Conservation (phyloP, 1,284 basidiomycete species). For the Cryptococcus depauperatus region DNA sequence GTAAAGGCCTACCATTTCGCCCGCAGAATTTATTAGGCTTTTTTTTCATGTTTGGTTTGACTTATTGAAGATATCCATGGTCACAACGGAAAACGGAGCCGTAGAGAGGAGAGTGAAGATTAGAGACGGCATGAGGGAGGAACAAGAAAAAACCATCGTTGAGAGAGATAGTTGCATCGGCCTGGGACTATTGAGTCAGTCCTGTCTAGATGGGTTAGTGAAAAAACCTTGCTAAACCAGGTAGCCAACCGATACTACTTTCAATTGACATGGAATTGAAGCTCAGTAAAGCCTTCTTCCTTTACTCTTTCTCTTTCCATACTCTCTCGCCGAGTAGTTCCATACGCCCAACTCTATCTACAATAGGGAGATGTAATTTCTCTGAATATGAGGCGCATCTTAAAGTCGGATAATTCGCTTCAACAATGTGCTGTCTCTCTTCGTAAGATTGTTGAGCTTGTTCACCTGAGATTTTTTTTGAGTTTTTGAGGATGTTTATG, state of each 20-base stretch:
- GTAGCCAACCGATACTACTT: slow-evolving; percentile 36
- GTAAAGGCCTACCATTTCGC: slow-evolving; percentile 36
- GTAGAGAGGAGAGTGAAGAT: slow-evolving; percentile 40
- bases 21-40: slow-evolving; percentile 29
- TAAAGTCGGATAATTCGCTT: slow-evolving; percentile 20
- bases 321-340: slow-evolving; percentile 21
- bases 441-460: background rate
- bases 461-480: background rate
- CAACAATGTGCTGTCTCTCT: slow-evolving; percentile 7
- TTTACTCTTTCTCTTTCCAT: slow-evolving; percentile 31
- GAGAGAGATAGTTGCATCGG: slow-evolving; percentile 31
- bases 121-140: slow-evolving; percentile 31
- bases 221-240: slow-evolving; percentile 24
- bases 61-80: slow-evolving; percentile 31
- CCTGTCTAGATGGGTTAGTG: too few species aligned
- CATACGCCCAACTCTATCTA: slow-evolving; percentile 15
- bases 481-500: slow-evolving; percentile 1
- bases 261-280: slow-evolving; percentile 45
- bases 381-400: slow-evolving; percentile 38
- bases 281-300: slow-evolving; percentile 32
- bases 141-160: slow-evolving; percentile 43
- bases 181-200: slow-evolving; percentile 7
- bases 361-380: slow-evolving; percentile 36
- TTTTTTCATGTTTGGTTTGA: slow-evolving; percentile 28
- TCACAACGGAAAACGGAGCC: slow-evolving; percentile 41